Evolutionary conservation across 2,329 filamentous ascomycete genomes (phyloP).

Genomic region (Botrytis porri): DNA sequence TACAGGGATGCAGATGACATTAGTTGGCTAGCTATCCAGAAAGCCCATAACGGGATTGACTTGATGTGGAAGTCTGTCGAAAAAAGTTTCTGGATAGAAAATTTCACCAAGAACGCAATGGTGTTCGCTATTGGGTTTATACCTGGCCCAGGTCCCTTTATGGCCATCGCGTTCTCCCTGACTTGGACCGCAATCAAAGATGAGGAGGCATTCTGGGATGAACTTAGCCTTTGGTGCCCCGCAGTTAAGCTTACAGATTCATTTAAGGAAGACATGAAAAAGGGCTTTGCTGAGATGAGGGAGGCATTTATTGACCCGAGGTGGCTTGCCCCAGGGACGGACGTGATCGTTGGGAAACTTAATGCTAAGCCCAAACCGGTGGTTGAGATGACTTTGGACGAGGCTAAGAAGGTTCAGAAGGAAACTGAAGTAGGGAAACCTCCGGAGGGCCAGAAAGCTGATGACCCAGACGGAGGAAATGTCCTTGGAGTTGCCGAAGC

Average conservation of each 20-base stretch:
- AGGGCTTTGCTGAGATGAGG: too few species aligned
- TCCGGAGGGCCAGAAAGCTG: too few species aligned
- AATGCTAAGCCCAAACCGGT: too few species aligned
- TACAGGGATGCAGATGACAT: not conserved
- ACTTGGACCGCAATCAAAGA: not conserved
- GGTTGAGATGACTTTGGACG: too few species aligned
- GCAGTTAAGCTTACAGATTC: not conserved
- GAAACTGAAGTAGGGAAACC: too few species aligned
- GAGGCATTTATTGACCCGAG: too few species aligned
- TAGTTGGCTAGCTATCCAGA: not conserved
- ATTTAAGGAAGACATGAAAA: too few species aligned
- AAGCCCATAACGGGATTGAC: not conserved
- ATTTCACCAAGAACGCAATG: constrained; percentile 4
- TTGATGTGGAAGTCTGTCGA: not conserved
- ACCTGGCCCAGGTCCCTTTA: not conserved
- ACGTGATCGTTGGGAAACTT: too few species aligned
- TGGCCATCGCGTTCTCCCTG: not conserved
- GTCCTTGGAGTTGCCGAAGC: too few species aligned
- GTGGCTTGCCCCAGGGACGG: too few species aligned
- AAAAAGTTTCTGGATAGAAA: not conserved
- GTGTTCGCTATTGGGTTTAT: not conserved
- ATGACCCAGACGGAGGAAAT: too few species aligned
- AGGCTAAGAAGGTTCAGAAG: too few species aligned
- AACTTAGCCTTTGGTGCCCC: not conserved
- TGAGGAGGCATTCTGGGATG: not conserved